Evolutionary conservation across 345 rosid genomes (phyloP).

Genomic region (Atalantia buxifolia): DNA sequence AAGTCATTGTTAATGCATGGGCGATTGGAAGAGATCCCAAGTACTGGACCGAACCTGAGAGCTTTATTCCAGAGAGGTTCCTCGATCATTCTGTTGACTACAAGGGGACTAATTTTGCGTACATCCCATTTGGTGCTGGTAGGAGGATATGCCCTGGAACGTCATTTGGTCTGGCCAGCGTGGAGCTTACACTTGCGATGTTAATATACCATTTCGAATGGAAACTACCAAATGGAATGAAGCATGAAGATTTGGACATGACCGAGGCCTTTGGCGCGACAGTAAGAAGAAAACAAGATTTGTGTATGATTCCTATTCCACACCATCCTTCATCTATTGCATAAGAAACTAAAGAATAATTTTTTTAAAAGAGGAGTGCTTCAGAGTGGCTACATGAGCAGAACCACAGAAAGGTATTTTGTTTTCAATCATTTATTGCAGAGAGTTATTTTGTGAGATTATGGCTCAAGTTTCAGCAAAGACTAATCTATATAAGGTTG

Average conservation of each 20-base stretch:
- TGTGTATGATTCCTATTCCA: constrained; percentile 11
- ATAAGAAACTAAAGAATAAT: neutral
- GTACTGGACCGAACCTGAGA: constrained; percentile 33
- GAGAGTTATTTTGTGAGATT: no score
- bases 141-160: constrained; percentile 33
- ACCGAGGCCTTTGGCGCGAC: constrained; percentile 28
- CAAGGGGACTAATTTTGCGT: constrained; percentile 14
- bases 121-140: constrained; percentile 32
- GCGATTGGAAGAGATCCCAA: constrained; percentile 32
- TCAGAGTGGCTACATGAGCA: no score
- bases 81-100: constrained; percentile 5
- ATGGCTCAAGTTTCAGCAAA: no score
- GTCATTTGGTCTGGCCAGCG: constrained; percentile 10
- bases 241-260: constrained; percentile 36
- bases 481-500: no score
- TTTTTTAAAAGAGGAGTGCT: no score
- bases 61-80: constrained; percentile 30
- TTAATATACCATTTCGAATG: constrained; percentile 45
- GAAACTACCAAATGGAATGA: constrained; percentile 31
- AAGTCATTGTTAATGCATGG: constrained; percentile 35
- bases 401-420: neutral
- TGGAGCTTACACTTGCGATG: constrained; percentile 22
- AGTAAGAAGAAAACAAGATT: constrained; percentile 16
- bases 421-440: neutral
- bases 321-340: neutral